These are phyloP conservation scores for Ogataea nakhonphanomensis DNA, from an alignment of 805 yeast species.

Conservation along the genomic window DNA sequence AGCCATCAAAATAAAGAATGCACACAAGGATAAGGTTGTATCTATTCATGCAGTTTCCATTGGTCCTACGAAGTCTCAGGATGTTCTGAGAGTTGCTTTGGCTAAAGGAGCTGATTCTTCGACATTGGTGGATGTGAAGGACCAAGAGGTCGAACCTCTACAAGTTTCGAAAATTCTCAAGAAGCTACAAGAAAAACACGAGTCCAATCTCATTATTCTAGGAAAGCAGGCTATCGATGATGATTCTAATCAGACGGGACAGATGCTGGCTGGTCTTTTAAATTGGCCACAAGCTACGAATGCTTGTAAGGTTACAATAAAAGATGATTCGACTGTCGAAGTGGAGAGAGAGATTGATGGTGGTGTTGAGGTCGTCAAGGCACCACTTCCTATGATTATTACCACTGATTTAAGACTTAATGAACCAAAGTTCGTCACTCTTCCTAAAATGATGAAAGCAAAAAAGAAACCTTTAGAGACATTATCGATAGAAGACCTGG, in stretches of 20 bases:
- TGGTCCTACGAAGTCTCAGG: slow-evolving; percentile 85
- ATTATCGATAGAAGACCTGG: slow-evolving; percentile 61
- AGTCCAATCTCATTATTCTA: slow-evolving; percentile 75
- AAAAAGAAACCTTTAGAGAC: slow-evolving; percentile 89
- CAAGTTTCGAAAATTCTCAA: slow-evolving; percentile 82
- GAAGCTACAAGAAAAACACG: slow-evolving; percentile 64
- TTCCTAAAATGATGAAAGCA: slow-evolving; percentile 97
- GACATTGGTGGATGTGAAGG: slow-evolving; percentile 76
- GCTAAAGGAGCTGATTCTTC: slow-evolving; percentile 94
- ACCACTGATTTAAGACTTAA: slow-evolving; percentile 93
- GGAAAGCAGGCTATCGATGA: slow-evolving; percentile 98
- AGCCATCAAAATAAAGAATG: slow-evolving; percentile 73
- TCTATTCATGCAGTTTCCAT: slow-evolving; percentile 86
- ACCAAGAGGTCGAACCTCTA: slow-evolving; percentile 72
- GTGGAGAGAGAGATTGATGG: slow-evolving; percentile 95
- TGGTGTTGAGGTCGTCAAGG: slow-evolving; percentile 79
- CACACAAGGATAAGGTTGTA: slow-evolving; percentile 65
- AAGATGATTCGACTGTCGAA: slow-evolving; percentile 54
- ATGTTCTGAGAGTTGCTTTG: slow-evolving; percentile 79
- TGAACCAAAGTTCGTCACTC: slow-evolving; percentile 92
- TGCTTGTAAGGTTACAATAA: slow-evolving; percentile 77
- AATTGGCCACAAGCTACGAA: slow-evolving; percentile 97
- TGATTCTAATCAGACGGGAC: slow-evolving; percentile 94
- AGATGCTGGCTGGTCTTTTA: slow-evolving; percentile 89
- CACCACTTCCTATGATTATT: slow-evolving; percentile 77